Evolutionary conservation across 305 asterid species (phyloP).

Genomic region (Solanum hybrid): DNA sequence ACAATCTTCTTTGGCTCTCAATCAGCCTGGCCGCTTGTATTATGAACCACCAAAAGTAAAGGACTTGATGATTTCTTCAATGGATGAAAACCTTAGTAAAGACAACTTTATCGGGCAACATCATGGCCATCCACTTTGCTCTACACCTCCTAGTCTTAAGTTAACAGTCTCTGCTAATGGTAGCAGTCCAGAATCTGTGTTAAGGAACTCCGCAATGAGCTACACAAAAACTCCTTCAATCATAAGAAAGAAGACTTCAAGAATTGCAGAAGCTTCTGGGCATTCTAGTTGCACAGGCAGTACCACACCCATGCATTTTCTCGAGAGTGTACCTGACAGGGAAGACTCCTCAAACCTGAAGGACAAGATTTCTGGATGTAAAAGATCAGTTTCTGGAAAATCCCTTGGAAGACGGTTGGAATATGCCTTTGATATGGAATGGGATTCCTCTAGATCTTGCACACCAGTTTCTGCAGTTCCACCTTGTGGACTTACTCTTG

Average conservation of each 20-base stretch:
- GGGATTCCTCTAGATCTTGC: constrained; percentile 30
- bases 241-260: constrained; percentile 34
- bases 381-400: constrained; percentile 27
- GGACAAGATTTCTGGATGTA: constrained; percentile 17
- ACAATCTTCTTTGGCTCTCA: constrained; percentile 19
- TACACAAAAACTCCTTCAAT: constrained; percentile 64
- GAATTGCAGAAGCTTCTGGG: constrained; percentile 15
- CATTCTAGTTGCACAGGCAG: constrained; percentile 9
- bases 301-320: constrained; percentile 10
- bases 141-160: constrained; percentile 26
- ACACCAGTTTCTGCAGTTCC: constrained; percentile 33
- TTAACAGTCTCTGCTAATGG: constrained; percentile 19
- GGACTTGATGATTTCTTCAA: constrained; percentile 15
- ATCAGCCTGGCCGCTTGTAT: constrained; percentile 23
- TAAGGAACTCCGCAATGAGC: constrained; percentile 58
- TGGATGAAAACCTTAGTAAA: constrained; percentile 5
- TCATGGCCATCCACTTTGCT: constrained; percentile 14
- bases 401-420: constrained; percentile 54
- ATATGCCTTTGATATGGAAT: constrained; percentile 50
- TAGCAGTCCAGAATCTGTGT: constrained; percentile 46
- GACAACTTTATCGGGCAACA: constrained; percentile 6
- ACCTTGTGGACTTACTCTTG: constrained; percentile 20
- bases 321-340: constrained; percentile 14
- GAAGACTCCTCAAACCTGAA: constrained; percentile 19
- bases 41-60: constrained; percentile 27